Base-by-base conservation (phyloP, 1,284 basidiomycete species). In the Puccinia coronata region DNA sequence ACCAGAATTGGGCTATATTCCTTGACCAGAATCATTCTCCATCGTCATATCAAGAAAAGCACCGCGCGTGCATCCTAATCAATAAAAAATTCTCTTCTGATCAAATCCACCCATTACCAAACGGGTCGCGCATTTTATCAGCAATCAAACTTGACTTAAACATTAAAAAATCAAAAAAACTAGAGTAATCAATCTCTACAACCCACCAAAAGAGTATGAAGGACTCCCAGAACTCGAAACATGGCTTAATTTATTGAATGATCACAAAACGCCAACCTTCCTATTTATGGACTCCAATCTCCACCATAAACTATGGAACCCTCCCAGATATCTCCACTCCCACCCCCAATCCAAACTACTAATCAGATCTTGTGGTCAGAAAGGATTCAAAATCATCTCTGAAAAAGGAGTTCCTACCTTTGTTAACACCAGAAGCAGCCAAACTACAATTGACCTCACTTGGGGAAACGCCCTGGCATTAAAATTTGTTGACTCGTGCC, bases 341-440 rank as follows among this genome's bases (percentile, higher is more conserved):
- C 49, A 74, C 28, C 34, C n/a, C 23, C 2, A 51, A 49, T n/a
- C 41, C 6, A 49, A 47, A 43, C 1, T 3, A 14, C 41, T 70
- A 5, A 74, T 74, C 20, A 53, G 41, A 25, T 36, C 34, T 2
- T 74, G 71, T 41, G 71, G 51, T 34, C 43, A 41, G 5, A 59
- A 53, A 31, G 71, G 71, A 5, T 74, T 74, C 41, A 74, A 74
- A 57, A 16, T 59, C 12, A 41, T 74, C 1, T 74, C 71, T 34
- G 43, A 57, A 31, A 61, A 12, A 74, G 28, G 39, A 6, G 14
- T 39, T 39, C 71, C 71, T 18, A 74, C 71, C 12, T 74, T 53
- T 41, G 8, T 74, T 1, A 34, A 2, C 47, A 55, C 14, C 55
- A 74, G 31, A 16, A 36, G 16, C 3, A 70, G 36, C 20, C n/a